Percentiles rank a stretch among this genome's conserved stretches.
These are phyloP conservation scores for Sporobolomyces roseus DNA, from an alignment of 768 basidiomycete genomes.

Conservation along the genomic window DNA sequence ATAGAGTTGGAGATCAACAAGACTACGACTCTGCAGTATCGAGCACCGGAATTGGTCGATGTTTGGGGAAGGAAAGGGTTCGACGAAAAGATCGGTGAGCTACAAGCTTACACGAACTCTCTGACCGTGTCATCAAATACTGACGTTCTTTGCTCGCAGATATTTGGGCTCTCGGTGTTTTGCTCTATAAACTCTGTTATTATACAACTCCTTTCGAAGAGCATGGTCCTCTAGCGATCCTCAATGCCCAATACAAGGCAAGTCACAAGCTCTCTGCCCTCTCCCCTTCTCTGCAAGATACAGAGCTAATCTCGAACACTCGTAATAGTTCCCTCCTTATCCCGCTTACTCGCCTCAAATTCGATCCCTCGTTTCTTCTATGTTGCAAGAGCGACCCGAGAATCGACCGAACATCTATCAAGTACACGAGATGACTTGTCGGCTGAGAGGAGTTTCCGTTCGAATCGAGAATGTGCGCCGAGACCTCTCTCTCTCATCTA, in stretches of 20 bases:
- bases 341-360: constrained; percentile 40
- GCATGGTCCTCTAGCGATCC: constrained; percentile 89
- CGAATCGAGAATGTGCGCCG: constrained; percentile 35
- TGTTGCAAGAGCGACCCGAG: constrained; percentile 84
- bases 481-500: background rate
- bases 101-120: no score
- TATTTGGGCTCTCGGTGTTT: constrained; percentile 94
- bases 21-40: constrained; percentile 94
- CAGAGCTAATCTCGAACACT: no score
- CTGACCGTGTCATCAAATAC: no score
- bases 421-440: constrained; percentile 74
- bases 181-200: constrained; percentile 97
- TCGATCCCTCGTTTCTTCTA: constrained; percentile 58
- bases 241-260: constrained; percentile 85
- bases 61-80: constrained; percentile 73
- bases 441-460: constrained; percentile 66
- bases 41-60: constrained; percentile 99
- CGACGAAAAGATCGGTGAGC: constrained; percentile 72
- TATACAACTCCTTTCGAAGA: constrained; percentile 99
- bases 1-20: constrained; percentile 87
- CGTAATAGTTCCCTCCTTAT: constrained; percentile 39
- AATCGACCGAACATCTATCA: constrained; percentile 86
- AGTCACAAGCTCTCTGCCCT: constrained; percentile 61
- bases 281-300: background rate
- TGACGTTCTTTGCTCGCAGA: no score